These are phyloP conservation scores for Diaporthe nobilis DNA, from an alignment of 2,329 filamentous ascomycete genomes.

Conservation along the genomic window DNA sequence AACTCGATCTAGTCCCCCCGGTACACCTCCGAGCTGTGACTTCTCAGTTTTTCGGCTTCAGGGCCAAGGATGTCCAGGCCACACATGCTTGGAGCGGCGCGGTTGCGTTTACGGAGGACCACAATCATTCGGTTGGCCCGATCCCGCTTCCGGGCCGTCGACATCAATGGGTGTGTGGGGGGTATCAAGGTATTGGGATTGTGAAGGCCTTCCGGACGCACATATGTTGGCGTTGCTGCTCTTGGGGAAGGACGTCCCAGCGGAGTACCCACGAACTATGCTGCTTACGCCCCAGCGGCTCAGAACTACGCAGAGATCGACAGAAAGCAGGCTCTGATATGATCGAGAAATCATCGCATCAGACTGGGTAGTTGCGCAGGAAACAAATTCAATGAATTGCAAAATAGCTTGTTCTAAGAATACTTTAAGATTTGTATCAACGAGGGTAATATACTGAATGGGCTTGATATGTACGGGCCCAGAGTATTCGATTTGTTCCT, in stretches of 20 bases:
- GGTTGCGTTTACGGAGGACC: background rate
- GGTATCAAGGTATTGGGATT: background rate
- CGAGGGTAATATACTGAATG: background rate
- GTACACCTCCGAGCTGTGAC: background rate
- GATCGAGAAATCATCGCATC: background rate
- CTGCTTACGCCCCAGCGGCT: background rate
- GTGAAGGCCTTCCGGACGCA: slow-evolving; percentile 1
- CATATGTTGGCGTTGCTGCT: background rate
- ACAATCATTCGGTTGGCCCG: background rate
- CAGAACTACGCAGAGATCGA: background rate
- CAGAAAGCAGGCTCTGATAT: background rate
- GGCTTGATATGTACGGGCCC: background rate
- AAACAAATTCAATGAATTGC: too few species aligned
- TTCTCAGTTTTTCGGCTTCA: background rate
- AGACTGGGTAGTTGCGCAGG: background rate
- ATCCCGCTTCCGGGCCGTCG: background rate
- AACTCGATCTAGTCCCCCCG: background rate
- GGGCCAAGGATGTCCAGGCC: background rate
- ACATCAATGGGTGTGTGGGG: background rate
- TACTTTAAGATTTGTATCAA: background rate
- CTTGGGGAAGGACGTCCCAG: background rate
- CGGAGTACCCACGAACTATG: background rate
- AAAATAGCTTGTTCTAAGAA: background rate
- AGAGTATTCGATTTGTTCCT: background rate
- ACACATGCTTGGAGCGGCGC: slow-evolving; percentile 1